A percentile compares a stretch with the other conserved stretches of the same genome.
Conservation (phyloP, 345 rosid species). For the Populus deltoides region DNA sequence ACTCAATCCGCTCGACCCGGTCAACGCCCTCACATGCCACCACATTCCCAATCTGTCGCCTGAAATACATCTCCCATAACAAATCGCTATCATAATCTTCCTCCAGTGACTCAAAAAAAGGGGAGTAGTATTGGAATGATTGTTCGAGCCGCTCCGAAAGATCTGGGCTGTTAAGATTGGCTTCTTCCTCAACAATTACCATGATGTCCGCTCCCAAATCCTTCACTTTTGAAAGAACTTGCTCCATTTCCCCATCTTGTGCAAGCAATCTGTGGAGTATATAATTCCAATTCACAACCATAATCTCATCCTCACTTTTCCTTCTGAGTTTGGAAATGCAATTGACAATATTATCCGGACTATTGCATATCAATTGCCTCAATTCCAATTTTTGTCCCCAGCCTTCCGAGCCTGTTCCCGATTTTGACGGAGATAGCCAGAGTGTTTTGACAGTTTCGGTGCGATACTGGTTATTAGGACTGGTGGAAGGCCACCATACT, state of each 20-base stretch:
- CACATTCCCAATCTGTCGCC: background rate
- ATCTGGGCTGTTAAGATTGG: background rate
- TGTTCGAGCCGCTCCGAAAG: background rate
- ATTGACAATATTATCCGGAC: constrained; percentile 68
- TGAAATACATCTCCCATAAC: no score
- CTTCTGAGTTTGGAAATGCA: constrained; percentile 43
- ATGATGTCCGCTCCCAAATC: background rate
- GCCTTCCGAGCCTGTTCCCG: background rate
- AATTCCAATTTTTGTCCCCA: background rate
- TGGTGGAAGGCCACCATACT: background rate
- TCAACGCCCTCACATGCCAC: constrained; percentile 24
- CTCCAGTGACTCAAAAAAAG: background rate
- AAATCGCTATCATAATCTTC: no score
- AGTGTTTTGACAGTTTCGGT: background rate
- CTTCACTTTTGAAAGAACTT: constrained; percentile 22
- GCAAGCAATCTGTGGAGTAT: constrained; percentile 65
- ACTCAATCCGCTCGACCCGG: constrained; percentile 54
- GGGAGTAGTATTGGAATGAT: background rate
- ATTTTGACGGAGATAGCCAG: background rate
- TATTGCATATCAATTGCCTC: constrained; percentile 52
- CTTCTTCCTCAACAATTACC: background rate
- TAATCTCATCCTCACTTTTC: constrained; percentile 51
- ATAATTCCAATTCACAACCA: constrained; percentile 75
- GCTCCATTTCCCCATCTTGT: constrained; percentile 38
- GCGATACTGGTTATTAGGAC: background rate